Evolutionary conservation across 306 rosid genomes (phyloP), one percentile per base, ranked within the genome.

Genomic region (Sechiopsis laciniata): DNA sequence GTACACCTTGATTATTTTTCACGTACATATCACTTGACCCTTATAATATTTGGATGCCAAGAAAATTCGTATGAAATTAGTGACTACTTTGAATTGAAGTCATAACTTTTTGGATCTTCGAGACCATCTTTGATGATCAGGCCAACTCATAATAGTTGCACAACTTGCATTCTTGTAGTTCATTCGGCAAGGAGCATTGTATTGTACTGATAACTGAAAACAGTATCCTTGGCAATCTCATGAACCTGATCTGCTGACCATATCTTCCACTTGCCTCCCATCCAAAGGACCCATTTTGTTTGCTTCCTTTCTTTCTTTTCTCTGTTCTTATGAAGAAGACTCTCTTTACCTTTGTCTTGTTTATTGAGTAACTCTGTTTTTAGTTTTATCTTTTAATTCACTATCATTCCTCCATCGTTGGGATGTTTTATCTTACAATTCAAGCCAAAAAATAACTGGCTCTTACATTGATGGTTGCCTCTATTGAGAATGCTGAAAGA

Each of bases 171-270:
- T 50, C 5, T n/a, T 69, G 73, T 50, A 69, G 58, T 58, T 10
- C 46, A 6, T 50, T 50, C 16, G 48, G 57, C 73, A 68, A 68
- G 48, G 42, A 46, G 45, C 73, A 67, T 50, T 50, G 59, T 69
- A 67, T 50, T 50, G 59, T 69, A 50, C 73, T 69, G 45, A 22
- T 52, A 52, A 52, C 74, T 52, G 15, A 45, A 51, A 7, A 51
- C 74, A 24, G 74, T 70, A 53, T 70, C 59, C 59, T 15, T 51
- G n/a, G 52, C 72, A 74, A 22, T 74, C 69, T 73, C 3, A 42
- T 71, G 71, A 76, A 60, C 76, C 66, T 75, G 72, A 74, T 78
- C 68, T 78, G 45, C 68, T 78, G 45, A 57, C 51, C 80, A 65
- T 69, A 69, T 69, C 73, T 64, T 14, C 50, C 70, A 15, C 70